Base-by-base conservation (phyloP, 140 eudicot genomes). In the Anethum foeniculum region DNA sequence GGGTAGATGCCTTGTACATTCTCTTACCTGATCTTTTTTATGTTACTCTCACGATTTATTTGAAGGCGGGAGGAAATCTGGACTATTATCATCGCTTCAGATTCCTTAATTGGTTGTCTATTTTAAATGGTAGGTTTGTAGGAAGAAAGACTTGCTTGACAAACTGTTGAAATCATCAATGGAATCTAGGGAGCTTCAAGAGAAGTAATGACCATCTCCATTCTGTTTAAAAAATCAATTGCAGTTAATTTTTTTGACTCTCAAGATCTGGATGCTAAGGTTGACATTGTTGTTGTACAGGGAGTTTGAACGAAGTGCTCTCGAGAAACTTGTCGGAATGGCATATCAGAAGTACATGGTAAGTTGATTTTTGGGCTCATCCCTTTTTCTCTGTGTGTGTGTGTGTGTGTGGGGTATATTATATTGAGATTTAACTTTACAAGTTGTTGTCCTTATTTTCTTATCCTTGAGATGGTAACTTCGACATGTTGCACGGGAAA, bases 301-400 rank as follows among this genome's bases (percentile, higher is more conserved):
- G 95, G 92, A 89, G 69, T 93, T 88, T 60, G 97, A 91, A 82
- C 89, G 74, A 80, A 81, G 44, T 83, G 91, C 93, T 83, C 91
- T 91, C 19, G 93, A 88, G 81, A 89, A 91, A 82, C 97, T 91
- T 41, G 89, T 90, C 2, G 85, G 72, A 76, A 91, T 93, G 93
- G 90, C 97, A 56, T 93, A 89, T 77, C 93, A 86, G 72, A 93
- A 93, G 82, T 93, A 93, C 85, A 93, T 90, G 98, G 98, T 93
- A 91, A 90, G 58, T 65, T 79, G 36, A 49, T 51, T 39, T 52
- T 69, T 15, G 38, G 72, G 32, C 67, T 7, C 28, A 12, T 30
- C 14, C 6, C 2, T 15, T 14, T 46, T 75, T n/a, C n/a, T n/a
- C n/a, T n/a, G n/a, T n/a, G n/a, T n/a, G 6, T 13, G 10, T 47